Percentiles rank a stretch among this genome's conserved stretches.
Conservation (phyloP, 495 filamentous ascomycete genomes). For the Thermothielavioides terrestris region DNA sequence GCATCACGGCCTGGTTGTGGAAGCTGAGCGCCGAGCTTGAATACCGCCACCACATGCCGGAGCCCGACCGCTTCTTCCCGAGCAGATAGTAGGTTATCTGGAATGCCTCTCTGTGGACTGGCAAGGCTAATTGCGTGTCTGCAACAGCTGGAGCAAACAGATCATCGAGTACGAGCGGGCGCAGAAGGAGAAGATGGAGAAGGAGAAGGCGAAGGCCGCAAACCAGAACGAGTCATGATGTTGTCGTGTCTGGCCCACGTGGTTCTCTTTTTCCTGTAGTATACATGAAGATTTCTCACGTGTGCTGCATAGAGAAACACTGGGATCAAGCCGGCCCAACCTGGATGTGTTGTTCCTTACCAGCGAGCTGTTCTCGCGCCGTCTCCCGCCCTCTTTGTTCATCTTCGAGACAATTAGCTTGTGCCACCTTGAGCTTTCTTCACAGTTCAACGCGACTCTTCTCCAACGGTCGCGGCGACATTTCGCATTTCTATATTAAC, state of each 20-base stretch:
- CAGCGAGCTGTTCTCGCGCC: not conserved
- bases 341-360: not conserved
- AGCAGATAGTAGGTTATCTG: conserved; percentile 88
- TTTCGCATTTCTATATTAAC: too few species aligned
- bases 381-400: not conserved
- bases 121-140: conserved; percentile 1
- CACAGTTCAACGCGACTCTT: not conserved
- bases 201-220: conserved; percentile 1
- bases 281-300: not conserved
- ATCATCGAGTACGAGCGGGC: conserved; percentile 79
- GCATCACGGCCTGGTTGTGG: conserved; percentile 65
- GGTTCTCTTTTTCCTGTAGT: not conserved
- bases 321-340: too few species aligned
- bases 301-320: not conserved
- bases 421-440: not conserved
- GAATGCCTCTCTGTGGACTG: not conserved
- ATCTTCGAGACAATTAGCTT: not conserved
- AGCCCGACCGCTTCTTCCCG: conserved; percentile 80
- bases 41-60: conserved; percentile 72
- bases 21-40: conserved; percentile 79
- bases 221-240: conserved; percentile 7
- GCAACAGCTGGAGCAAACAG: conserved; percentile 79
- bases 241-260: not conserved
- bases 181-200: conserved; percentile 42
- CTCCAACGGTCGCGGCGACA: too few species aligned